Conservation (phyloP, 2,329 filamentous ascomycete species). For the Emericellopsis atlantica region DNA sequence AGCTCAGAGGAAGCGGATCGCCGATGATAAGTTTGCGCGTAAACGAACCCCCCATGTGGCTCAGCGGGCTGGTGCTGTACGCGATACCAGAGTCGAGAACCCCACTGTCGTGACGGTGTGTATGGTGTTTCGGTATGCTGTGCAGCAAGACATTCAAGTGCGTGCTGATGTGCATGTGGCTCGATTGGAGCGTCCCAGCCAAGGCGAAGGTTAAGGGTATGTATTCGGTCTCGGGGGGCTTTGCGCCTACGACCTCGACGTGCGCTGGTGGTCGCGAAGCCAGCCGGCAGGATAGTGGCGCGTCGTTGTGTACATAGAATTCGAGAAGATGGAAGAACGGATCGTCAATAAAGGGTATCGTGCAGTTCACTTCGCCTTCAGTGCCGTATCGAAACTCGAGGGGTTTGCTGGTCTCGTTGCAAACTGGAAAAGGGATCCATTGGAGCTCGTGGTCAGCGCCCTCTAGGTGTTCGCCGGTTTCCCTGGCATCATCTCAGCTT, state of each 20-base stretch:
- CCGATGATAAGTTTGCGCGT: slow-evolving; percentile 69
- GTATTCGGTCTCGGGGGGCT: slow-evolving; percentile 42
- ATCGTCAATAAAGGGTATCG: slow-evolving; percentile 63
- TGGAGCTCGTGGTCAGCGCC: slow-evolving; percentile 70
- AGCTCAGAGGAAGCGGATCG: slow-evolving; percentile 65
- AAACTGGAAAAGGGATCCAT: slow-evolving; percentile 83
- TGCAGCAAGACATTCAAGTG: slow-evolving; percentile 84
- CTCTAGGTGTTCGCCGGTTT: slow-evolving; percentile 83
- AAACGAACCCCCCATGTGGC: slow-evolving; percentile 39
- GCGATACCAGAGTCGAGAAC: slow-evolving; percentile 80
- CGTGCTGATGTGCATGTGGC: slow-evolving; percentile 82
- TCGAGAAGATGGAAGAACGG: slow-evolving; percentile 82
- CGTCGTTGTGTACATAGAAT: slow-evolving; percentile 97
- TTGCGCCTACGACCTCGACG: slow-evolving; percentile 40
- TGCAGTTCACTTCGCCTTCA: slow-evolving; percentile 74
- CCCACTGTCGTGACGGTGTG: slow-evolving; percentile 54
- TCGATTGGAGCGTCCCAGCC: slow-evolving; percentile 76
- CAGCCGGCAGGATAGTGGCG: slow-evolving; percentile 81
- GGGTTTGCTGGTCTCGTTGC: slow-evolving; percentile 74
- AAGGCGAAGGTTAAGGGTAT: slow-evolving; percentile 82
- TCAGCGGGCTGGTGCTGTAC: slow-evolving; percentile 67
- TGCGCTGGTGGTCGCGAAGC: slow-evolving; percentile 58
- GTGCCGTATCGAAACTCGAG: slow-evolving; percentile 80
- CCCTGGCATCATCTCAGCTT: slow-evolving; percentile 32
- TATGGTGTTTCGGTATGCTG: slow-evolving; percentile 47